phyloP scores from a whole-genome alignment of 192 early-diverging fungal genomes.

The Podila clonocystis region DNA sequence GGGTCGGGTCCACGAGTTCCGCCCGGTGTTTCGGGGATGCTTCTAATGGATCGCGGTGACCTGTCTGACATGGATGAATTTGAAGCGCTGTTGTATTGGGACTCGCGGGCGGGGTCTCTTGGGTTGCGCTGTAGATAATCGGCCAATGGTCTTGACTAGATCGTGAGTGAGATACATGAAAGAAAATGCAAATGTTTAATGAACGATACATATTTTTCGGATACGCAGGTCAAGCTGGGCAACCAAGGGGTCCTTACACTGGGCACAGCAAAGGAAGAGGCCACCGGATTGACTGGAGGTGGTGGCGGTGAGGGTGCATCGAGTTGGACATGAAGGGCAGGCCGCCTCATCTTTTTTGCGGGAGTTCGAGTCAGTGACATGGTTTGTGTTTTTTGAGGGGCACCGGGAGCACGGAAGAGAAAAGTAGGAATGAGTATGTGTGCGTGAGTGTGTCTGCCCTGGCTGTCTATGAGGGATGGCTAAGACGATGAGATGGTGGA shows the following conservation, averaged over 20 bases:
- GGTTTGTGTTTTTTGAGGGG: neutral
- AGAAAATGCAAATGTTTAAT: neutral
- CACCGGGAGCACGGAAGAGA: neutral
- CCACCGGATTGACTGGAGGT: constrained; percentile 11
- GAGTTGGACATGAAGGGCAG: constrained; percentile 36
- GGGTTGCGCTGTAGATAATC: constrained; percentile 40
- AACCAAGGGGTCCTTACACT: constrained; percentile 11
- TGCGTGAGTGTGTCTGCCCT: no score
- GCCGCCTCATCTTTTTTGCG: constrained; percentile 29
- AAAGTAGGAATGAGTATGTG: neutral
- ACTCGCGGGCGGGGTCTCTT: constrained; percentile 31
- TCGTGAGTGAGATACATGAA: no score
- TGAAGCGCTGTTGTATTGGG: constrained; percentile 15
- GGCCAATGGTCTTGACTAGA: constrained; percentile 25
- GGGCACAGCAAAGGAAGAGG: constrained; percentile 9
- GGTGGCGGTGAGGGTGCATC: constrained; percentile 10
- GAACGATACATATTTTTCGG: neutral
- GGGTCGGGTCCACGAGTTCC: constrained; percentile 38
- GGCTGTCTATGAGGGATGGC: neutral
- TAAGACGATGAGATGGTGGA: neutral
- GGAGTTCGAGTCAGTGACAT: constrained; percentile 43
- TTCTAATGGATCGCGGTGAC: constrained; percentile 29
- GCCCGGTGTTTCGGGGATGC: constrained; percentile 44
- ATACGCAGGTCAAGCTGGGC: no score
- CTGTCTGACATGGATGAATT: constrained; percentile 14